Percentiles rank a stretch among this genome's conserved stretches.
phyloP scores from a whole-genome alignment of 1,284 basidiomycete species.

The Megacollybia platyphylla region DNA sequence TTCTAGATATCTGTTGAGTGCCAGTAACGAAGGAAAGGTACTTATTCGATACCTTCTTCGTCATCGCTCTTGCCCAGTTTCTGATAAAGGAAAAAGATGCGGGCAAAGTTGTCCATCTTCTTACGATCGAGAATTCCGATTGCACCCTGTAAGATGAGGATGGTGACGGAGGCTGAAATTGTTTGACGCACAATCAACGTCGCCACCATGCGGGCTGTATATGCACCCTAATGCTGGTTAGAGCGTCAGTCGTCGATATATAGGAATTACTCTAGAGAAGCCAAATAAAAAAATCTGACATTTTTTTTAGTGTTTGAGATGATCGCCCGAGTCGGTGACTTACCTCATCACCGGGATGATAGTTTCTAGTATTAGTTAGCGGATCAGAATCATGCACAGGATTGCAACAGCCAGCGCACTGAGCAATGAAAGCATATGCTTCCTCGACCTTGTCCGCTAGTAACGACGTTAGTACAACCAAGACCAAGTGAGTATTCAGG shows the following conservation, averaged over 20 bases:
- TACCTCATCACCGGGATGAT: slow-evolving; percentile 57
- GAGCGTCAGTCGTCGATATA: slow-evolving; percentile 3
- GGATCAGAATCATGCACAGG: neutral
- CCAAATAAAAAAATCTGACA: slow-evolving; percentile 60
- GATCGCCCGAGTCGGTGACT: neutral
- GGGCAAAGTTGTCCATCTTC: slow-evolving; percentile 57
- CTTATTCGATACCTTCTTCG: slow-evolving; percentile 23
- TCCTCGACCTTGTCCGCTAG: slow-evolving; percentile 59
- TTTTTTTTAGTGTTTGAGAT: neutral
- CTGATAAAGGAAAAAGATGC: slow-evolving; percentile 49
- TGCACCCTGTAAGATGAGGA: slow-evolving; percentile 26
- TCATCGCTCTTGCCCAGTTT: slow-evolving; percentile 41
- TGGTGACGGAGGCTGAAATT: neutral
- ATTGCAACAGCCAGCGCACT: slow-evolving; percentile 28
- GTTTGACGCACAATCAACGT: slow-evolving; percentile 42
- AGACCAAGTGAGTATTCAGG: neutral
- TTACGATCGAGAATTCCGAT: slow-evolving; percentile 54
- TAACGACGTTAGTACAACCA: slow-evolving; percentile 8
- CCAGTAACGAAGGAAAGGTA: neutral
- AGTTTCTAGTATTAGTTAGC: slow-evolving; percentile 32
- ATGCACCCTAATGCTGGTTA: slow-evolving; percentile 37
- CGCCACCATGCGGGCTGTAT: slow-evolving; percentile 60
- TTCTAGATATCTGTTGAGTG: slow-evolving; percentile 19
- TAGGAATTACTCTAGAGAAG: slow-evolving; percentile 44
- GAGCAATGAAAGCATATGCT: slow-evolving; percentile 61